Conservation (phyloP, 495 filamentous ascomycete species). For the Hyphodiscus hymeniophilus region DNA sequence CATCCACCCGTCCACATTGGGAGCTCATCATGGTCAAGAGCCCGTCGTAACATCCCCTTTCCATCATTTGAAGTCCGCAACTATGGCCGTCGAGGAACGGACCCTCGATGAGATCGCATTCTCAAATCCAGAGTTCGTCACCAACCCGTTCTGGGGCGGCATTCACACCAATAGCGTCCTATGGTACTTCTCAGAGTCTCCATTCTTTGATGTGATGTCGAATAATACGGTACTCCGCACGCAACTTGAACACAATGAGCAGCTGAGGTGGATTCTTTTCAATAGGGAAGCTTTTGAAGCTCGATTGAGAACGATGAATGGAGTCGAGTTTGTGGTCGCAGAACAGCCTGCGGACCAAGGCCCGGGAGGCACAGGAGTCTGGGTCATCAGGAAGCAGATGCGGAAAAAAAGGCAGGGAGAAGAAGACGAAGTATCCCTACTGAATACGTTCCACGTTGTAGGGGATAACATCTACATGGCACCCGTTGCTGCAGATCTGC, state of each 20-base stretch:
- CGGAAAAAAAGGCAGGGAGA: slow-evolving; percentile 49
- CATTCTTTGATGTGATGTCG: slow-evolving; percentile 83
- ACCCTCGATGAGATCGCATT: slow-evolving; percentile 75
- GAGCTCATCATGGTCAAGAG: no score
- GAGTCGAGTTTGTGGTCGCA: slow-evolving; percentile 74
- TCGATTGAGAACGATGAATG: slow-evolving; percentile 67
- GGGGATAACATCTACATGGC: slow-evolving; percentile 88
- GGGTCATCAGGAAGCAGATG: slow-evolving; percentile 88
- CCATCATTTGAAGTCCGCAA: background rate
- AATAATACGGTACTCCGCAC: slow-evolving; percentile 75
- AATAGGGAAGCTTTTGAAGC: slow-evolving; percentile 76
- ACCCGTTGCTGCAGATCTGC: slow-evolving; percentile 66
- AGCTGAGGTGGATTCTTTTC: slow-evolving; percentile 46
- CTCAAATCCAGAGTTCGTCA: slow-evolving; percentile 46
- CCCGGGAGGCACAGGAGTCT: slow-evolving; percentile 63
- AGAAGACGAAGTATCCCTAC: slow-evolving; percentile 62
- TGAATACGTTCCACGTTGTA: slow-evolving; percentile 75
- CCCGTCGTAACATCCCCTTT: no score
- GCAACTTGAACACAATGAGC: slow-evolving; percentile 65
- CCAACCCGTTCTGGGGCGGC: slow-evolving; percentile 49
- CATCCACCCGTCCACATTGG: no score
- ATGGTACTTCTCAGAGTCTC: slow-evolving; percentile 82
- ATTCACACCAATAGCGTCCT: slow-evolving; percentile 62
- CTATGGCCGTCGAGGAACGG: slow-evolving; percentile 36
- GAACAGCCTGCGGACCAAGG: slow-evolving; percentile 64